Evolutionary conservation across 1,284 basidiomycete species (phyloP), one percentile per base, ranked within the genome.

Genomic region (Naganishia sp.): DNA sequence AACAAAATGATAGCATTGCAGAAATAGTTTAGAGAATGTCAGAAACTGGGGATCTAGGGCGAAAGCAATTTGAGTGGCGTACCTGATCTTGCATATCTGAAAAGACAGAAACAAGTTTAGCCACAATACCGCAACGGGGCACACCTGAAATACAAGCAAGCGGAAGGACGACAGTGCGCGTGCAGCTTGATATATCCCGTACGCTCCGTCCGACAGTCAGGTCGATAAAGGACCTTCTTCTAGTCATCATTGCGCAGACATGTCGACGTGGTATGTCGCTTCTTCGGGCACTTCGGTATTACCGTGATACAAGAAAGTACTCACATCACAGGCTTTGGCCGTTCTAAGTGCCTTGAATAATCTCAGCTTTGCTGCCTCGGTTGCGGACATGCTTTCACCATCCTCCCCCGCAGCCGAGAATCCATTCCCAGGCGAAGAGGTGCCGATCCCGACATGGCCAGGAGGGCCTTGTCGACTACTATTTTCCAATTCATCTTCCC

Each of bases 1-100:
- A 47, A 13, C 23, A 9, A 17, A 21, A 13, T 55, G 15, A 15
- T 28, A 10, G 32, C n/a, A 21, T 15, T 53, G 31, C 10, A 1
- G 35, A 39, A 28, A 1, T 28, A 28, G 35, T 4, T 39, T 13
- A 39, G 13, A 13, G 2, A 9, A 2, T 39, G 13, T 39, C 35
- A 39, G 35, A 9, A 9, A 3, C 35, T 2, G 4, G 13, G 13
- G 35, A 28, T 28, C 13, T 2, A 6, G 13, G 13, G 35, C 35
- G 35, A 10, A 10, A 10, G 35, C 35, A 13, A 39, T 39, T 39
- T 39, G 35, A 9, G 7, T 13, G 7, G 13, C 66, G 32, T 51
- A 67, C 66, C 66, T 54, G n/a, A 68, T 54, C 52, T 68, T 68
- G 32, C 67, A 68, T 21, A 68, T 63, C 62, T 68, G 13, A 1